Percentiles rank a stretch among this genome's conserved stretches.
These are phyloP conservation scores for Epichloe hybrida DNA, from an alignment of 2,329 filamentous ascomycete genomes.

Conservation along the genomic window DNA sequence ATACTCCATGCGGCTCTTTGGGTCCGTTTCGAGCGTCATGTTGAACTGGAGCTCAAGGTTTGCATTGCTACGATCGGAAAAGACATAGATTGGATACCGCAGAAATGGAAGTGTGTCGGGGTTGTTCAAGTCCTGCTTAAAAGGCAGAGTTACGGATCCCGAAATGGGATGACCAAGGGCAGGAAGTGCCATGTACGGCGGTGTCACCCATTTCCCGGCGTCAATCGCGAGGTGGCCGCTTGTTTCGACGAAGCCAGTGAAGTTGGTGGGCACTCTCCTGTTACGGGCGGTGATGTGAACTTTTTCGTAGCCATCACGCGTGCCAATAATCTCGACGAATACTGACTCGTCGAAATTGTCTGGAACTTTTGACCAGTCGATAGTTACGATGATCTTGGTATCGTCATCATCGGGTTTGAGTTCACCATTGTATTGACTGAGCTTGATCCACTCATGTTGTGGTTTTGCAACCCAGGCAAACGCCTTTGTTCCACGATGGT, in stretches of 20 bases:
- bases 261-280: conserved; percentile 17
- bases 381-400: conserved; percentile 15
- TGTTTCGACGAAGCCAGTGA: conserved; percentile 21
- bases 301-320: conserved; percentile 25
- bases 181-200: conserved; percentile 16
- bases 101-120: conserved; percentile 11
- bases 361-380: conserved; percentile 25
- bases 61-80: conserved; percentile 11
- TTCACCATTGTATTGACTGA: conserved; percentile 16
- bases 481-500: conserved; percentile 18
- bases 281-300: conserved; percentile 14
- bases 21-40: conserved; percentile 35
- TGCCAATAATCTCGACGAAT: conserved; percentile 20
- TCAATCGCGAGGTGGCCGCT: conserved; percentile 22
- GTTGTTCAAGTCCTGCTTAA: conserved; percentile 8
- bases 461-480: conserved; percentile 17
- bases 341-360: conserved; percentile 28
- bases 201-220: conserved; percentile 12
- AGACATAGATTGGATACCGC: conserved; percentile 19
- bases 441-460: conserved; percentile 20
- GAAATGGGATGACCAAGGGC: conserved; percentile 15
- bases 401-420: conserved; percentile 19
- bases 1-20: conserved; percentile 33
- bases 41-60: conserved; percentile 22
- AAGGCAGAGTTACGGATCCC: conserved; percentile 11